phyloP scores from a whole-genome alignment of 1,139 yeast genomes.

The Hyphopichia fennica region DNA sequence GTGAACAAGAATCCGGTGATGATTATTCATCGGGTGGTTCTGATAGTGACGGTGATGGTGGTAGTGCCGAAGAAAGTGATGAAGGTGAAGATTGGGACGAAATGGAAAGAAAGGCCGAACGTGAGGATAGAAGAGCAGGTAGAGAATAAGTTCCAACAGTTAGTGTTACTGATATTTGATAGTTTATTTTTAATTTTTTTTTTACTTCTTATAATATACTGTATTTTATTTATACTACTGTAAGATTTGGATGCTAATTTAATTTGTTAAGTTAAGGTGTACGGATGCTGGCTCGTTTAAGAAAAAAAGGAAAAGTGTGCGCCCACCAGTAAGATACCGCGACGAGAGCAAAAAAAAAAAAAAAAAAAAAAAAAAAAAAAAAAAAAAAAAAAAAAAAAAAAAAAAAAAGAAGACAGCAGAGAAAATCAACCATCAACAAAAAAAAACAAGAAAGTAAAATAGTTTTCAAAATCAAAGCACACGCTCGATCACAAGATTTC shows the following conservation, averaged over 20 bases:
- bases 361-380: too few relatives aligned
- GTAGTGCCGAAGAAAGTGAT: conserved; percentile 41
- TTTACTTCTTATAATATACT: too few relatives aligned
- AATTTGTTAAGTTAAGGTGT: too few relatives aligned
- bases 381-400: background rate
- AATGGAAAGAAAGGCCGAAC: conserved; percentile 67
- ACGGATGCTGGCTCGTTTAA: too few relatives aligned
- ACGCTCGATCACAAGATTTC: background rate
- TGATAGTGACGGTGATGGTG: conserved; percentile 37
- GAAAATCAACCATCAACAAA: background rate
- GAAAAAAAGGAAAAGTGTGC: too few relatives aligned
- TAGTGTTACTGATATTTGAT: too few relatives aligned
- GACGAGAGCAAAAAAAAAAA: too few relatives aligned
- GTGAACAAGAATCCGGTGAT: conserved; percentile 55
- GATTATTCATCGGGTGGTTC: conserved; percentile 42
- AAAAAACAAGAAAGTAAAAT: too few relatives aligned
- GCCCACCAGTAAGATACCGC: too few relatives aligned
- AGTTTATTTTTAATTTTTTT: too few relatives aligned
- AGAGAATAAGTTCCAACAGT: conserved; percentile 23
- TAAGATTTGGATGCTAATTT: too few relatives aligned
- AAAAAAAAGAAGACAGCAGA: background rate
- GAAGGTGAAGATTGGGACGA: conserved; percentile 79
- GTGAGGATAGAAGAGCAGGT: conserved; percentile 37
- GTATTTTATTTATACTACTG: too few relatives aligned
- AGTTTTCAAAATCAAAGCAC: background rate